A percentile compares a stretch with the other conserved stretches of the same genome.
Evolutionary conservation across 75 land plant genomes (phyloP).

Genomic region (Chamaecyparis obtusa): DNA sequence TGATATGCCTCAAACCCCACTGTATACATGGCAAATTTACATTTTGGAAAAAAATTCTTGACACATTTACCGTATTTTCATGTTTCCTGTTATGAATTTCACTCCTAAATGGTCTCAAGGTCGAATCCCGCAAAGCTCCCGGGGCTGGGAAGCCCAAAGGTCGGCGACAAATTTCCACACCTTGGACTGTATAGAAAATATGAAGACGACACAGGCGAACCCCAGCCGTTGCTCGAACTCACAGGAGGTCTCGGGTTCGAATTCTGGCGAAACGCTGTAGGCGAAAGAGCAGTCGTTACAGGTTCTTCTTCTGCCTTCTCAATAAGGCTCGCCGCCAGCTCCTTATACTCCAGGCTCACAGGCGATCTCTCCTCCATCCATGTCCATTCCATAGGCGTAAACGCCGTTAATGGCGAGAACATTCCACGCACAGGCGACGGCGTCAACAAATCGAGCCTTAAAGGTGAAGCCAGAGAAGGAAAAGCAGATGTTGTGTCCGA

Average conservation of each 20-base stretch:
- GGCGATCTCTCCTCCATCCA: slow-evolving; percentile 1
- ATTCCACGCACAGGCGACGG: not conserved
- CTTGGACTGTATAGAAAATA: not conserved
- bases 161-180: slow-evolving; percentile 5
- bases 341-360: not conserved
- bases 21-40: not conserved
- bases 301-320: not conserved
- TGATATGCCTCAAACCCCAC: too few species aligned
- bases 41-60: not conserved
- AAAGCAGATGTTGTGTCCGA: too few species aligned
- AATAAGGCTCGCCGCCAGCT: not conserved
- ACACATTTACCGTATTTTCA: not conserved
- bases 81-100: not conserved
- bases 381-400: slow-evolving; percentile 1
- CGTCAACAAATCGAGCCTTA: not conserved
- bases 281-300: not conserved
- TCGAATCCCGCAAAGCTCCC: slow-evolving; percentile 7
- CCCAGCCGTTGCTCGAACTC: not conserved
- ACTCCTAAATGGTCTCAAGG: not conserved
- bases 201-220: not conserved
- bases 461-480: not conserved
- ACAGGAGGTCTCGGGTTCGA: not conserved
- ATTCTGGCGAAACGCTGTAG: not conserved
- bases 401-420: not conserved
- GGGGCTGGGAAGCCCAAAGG: not conserved